Conservation (phyloP, 192 early-diverging fungal species). For the Podila verticillata region DNA sequence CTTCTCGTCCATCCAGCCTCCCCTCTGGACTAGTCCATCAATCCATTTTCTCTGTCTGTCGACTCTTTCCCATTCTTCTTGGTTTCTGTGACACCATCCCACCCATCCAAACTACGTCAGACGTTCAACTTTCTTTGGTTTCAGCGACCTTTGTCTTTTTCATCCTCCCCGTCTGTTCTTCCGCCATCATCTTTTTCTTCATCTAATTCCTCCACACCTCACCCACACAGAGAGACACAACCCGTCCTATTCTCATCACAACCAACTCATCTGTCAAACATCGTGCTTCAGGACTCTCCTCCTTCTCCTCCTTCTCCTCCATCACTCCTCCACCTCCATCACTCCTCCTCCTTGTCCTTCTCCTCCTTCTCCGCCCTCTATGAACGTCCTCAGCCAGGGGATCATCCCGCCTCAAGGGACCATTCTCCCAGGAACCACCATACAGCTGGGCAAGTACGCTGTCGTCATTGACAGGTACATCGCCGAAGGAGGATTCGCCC, state of each 20-base stretch:
- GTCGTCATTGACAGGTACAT: constrained; percentile 79
- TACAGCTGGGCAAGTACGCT: constrained; percentile 63
- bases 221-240: neutral
- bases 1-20: neutral
- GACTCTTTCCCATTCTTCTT: neutral
- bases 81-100: neutral
- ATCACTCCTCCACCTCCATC: constrained; percentile 1
- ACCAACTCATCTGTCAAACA: neutral
- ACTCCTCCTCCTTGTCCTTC: neutral
- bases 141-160: constrained; percentile 6
- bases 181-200: neutral
- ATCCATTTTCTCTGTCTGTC: neutral
- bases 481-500: constrained; percentile 90
- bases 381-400: constrained; percentile 33
- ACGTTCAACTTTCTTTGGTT: no score
- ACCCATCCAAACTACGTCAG: neutral
- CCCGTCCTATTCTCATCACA: neutral
- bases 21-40: neutral
- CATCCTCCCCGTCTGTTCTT: neutral
- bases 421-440: constrained; percentile 69
- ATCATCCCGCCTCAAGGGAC: constrained; percentile 57
- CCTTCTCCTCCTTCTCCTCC: constrained; percentile 1
- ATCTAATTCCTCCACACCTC: neutral
- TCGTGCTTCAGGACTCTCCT: neutral
- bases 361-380: constrained; percentile 6